Conservation (phyloP, 257 asterid species). For the Solanum neorickii region DNA sequence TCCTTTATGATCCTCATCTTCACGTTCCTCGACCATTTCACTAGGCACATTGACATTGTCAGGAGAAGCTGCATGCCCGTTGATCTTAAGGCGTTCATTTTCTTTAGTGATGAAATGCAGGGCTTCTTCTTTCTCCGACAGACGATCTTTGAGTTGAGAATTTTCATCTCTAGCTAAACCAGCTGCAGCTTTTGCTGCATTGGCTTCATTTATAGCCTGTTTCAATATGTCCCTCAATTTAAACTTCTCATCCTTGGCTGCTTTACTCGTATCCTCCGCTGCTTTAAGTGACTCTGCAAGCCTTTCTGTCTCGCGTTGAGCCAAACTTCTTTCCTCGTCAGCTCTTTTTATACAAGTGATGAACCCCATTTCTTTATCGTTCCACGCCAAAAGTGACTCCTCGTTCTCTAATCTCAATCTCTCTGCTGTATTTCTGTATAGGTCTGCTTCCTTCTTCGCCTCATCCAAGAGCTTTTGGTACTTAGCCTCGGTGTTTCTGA, state of each 20-base stretch:
- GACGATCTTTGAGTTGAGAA: slow-evolving; percentile 13
- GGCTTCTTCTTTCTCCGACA: slow-evolving; percentile 5
- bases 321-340: slow-evolving; percentile 53
- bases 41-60: neutral
- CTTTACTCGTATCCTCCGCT: neutral
- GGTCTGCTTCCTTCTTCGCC: slow-evolving; percentile 44
- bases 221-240: slow-evolving; percentile 20
- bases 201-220: slow-evolving; percentile 46
- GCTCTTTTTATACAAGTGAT: slow-evolving; percentile 62
- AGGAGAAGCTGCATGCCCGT: neutral
- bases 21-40: neutral
- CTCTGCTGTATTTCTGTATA: slow-evolving; percentile 39
- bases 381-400: slow-evolving; percentile 79
- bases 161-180: slow-evolving; percentile 5
- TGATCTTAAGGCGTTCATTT: neutral
- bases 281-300: neutral
- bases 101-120: neutral
- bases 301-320: slow-evolving; percentile 19
- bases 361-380: slow-evolving; percentile 74
- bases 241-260: neutral
- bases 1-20: neutral
- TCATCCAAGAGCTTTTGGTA: slow-evolving; percentile 33
- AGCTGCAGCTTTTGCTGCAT: slow-evolving; percentile 12
- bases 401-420: slow-evolving; percentile 73
- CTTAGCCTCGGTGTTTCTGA: slow-evolving; percentile 26